These are phyloP conservation scores for Alternaria arbusti DNA, from an alignment of 2,329 filamentous ascomycete genomes.

Conservation along the genomic window DNA sequence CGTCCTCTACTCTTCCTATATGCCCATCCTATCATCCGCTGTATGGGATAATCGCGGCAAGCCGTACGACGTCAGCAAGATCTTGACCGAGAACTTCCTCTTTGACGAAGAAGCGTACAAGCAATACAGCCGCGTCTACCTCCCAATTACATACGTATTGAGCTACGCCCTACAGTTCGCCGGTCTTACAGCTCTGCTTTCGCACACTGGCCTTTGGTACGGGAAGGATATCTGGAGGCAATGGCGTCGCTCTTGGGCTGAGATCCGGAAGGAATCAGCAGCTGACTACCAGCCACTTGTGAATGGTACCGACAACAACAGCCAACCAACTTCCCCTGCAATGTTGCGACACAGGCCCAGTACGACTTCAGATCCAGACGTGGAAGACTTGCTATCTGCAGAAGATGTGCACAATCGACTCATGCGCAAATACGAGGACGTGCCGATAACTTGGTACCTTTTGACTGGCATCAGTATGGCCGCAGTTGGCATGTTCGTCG, in stretches of 20 bases:
- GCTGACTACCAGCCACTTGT: slow-evolving; percentile 45
- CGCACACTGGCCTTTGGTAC: slow-evolving; percentile 85
- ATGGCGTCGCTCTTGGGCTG: slow-evolving; percentile 72
- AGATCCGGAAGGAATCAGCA: slow-evolving; percentile 56
- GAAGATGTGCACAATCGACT: slow-evolving; percentile 86
- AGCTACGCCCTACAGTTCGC: slow-evolving; percentile 89
- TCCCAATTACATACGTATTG: slow-evolving; percentile 86
- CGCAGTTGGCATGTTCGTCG: slow-evolving; percentile 79
- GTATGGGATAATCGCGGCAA: slow-evolving; percentile 86
- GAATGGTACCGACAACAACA: slow-evolving; percentile 43
- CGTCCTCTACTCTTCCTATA: slow-evolving; percentile 79
- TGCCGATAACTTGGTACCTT: slow-evolving; percentile 82
- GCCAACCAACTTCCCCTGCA: slow-evolving; percentile 26
- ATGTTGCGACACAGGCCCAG: slow-evolving; percentile 31
- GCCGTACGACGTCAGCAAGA: slow-evolving; percentile 80
- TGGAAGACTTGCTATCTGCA: slow-evolving; percentile 65
- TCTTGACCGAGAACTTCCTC: slow-evolving; percentile 77
- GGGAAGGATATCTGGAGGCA: slow-evolving; percentile 81
- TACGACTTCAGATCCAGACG: slow-evolving; percentile 44
- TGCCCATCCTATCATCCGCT: slow-evolving; percentile 83
- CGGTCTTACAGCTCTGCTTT: slow-evolving; percentile 77
- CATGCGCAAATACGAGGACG: slow-evolving; percentile 83
- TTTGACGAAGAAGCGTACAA: slow-evolving; percentile 80
- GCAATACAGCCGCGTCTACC: slow-evolving; percentile 81
- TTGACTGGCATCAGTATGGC: slow-evolving; percentile 77